Evolutionary conservation across 106 monocot species (phyloP).

Genomic region (Platanthera guangdongensis): DNA sequence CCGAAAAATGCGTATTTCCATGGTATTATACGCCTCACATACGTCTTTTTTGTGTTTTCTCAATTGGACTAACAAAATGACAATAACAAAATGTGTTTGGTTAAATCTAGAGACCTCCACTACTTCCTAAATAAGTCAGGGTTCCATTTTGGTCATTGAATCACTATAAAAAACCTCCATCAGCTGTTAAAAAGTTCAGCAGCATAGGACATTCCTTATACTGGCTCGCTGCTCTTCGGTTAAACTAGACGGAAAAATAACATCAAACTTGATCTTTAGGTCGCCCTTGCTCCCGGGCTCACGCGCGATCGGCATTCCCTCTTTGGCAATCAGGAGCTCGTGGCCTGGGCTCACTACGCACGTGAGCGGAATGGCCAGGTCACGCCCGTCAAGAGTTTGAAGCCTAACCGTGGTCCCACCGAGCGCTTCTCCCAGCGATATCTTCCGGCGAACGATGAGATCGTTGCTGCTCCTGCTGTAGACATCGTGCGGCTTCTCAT

Average conservation of each 20-base stretch:
- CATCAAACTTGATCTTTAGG: constrained; percentile 45
- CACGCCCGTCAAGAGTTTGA: constrained; percentile 40
- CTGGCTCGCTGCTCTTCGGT: constrained; percentile 28
- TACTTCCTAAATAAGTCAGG: too few species aligned
- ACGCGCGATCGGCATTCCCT: constrained; percentile 53
- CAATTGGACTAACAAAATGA: too few species aligned
- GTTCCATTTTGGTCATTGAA: too few species aligned
- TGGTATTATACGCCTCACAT: too few species aligned
- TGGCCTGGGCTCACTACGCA: constrained; percentile 44
- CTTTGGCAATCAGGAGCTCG: constrained; percentile 37
- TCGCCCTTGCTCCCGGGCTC: constrained; percentile 36
- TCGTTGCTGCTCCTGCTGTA: constrained; percentile 54
- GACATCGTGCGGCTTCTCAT: constrained; percentile 52
- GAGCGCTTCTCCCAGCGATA: constrained; percentile 50
- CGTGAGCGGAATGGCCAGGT: constrained; percentile 27
- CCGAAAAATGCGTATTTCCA: too few species aligned
- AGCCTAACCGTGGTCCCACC: constrained; percentile 36
- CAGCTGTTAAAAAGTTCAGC: background rate
- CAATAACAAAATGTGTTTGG: too few species aligned
- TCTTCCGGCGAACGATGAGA: constrained; percentile 30
- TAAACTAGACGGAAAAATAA: constrained; percentile 40
- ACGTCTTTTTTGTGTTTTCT: too few species aligned
- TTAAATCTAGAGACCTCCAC: too few species aligned
- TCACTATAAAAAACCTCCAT: background rate
- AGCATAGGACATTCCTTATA: constrained; percentile 7